These are phyloP conservation scores for Penicillium pancosmium DNA, from an alignment of 495 filamentous ascomycete genomes.

Conservation along the genomic window DNA sequence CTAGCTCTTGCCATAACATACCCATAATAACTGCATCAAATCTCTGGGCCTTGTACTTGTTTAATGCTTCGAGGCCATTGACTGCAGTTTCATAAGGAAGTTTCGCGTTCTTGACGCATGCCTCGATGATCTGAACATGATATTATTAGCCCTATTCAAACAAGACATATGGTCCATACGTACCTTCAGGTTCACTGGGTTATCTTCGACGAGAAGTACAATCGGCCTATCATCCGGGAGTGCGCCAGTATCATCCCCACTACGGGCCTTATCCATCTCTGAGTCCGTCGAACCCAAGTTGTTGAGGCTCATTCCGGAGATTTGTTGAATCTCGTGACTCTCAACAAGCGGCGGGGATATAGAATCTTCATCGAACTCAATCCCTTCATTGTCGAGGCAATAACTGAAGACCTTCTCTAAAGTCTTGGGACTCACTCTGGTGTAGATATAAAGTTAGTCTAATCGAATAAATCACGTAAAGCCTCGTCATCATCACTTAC, in stretches of 20 bases:
- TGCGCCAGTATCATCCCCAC: neutral
- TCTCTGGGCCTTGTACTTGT: conserved; percentile 48
- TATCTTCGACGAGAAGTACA: conserved; percentile 66
- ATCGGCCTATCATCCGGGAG: conserved; percentile 12
- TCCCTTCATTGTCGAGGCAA: conserved; percentile 15
- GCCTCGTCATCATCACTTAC: conserved; percentile 14
- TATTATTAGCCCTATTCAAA: neutral
- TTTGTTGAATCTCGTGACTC: neutral
- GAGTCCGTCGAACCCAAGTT: neutral
- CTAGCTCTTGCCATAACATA: conserved; percentile 5
- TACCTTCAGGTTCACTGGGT: conserved; percentile 64
- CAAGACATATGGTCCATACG: neutral
- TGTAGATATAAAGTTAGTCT: neutral
- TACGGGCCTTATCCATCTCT: neutral
- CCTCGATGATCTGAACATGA: conserved; percentile 25
- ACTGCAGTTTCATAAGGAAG: conserved; percentile 19
- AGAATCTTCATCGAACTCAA: neutral
- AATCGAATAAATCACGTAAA: neutral
- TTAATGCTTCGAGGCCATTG: conserved; percentile 35
- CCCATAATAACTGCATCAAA: conserved; percentile 51
- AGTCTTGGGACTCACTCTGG: conserved; percentile 28
- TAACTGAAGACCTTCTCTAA: conserved; percentile 24
- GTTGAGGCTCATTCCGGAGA: neutral
- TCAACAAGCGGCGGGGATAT: neutral
- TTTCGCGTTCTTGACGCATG: conserved; percentile 20